Percentiles rank a stretch among this genome's conserved stretches.
These are phyloP conservation scores for Linum lewisii DNA, from an alignment of 345 rosid genomes.

Conservation along the genomic window DNA sequence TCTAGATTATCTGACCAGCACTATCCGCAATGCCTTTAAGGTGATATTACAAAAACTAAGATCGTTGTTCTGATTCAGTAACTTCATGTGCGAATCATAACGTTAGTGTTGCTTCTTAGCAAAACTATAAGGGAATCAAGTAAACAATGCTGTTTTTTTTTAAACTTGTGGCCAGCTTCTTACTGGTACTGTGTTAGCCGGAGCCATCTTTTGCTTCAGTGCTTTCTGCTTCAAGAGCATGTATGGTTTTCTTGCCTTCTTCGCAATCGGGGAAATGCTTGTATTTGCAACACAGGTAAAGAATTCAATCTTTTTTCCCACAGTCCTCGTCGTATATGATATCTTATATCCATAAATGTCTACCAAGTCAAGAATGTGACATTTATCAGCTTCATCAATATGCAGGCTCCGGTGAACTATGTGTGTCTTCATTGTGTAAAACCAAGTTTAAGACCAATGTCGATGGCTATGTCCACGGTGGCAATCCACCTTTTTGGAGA, in stretches of 20 bases:
- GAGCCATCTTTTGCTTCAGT: conserved; percentile 68
- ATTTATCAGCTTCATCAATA: background rate
- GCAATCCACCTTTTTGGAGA: conserved; percentile 92
- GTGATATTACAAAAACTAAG: conserved; percentile 29
- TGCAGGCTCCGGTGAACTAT: conserved; percentile 90
- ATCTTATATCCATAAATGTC: no score
- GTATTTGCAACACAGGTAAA: conserved; percentile 86
- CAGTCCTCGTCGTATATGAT: conserved; percentile 6
- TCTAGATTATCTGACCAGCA: conserved; percentile 58
- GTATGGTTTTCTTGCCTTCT: conserved; percentile 73
- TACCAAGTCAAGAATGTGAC: background rate
- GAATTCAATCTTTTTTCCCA: background rate
- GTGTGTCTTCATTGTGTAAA: conserved; percentile 84
- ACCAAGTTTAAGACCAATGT: conserved; percentile 84
- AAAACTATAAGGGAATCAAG: no score
- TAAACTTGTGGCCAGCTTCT: conserved; percentile 54
- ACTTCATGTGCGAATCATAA: background rate
- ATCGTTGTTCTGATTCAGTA: background rate
- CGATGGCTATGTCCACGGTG: conserved; percentile 92
- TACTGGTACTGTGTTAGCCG: conserved; percentile 53
- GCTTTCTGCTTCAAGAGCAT: conserved; percentile 82
- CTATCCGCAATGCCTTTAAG: conserved; percentile 90
- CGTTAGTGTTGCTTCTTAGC: no score
- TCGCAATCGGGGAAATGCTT: conserved; percentile 74
- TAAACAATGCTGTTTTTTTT: no score